A percentile compares a stretch with the other conserved stretches of the same genome.
phyloP scores from a whole-genome alignment of 2,329 filamentous ascomycete species.

The Calonectria ilicicola region DNA sequence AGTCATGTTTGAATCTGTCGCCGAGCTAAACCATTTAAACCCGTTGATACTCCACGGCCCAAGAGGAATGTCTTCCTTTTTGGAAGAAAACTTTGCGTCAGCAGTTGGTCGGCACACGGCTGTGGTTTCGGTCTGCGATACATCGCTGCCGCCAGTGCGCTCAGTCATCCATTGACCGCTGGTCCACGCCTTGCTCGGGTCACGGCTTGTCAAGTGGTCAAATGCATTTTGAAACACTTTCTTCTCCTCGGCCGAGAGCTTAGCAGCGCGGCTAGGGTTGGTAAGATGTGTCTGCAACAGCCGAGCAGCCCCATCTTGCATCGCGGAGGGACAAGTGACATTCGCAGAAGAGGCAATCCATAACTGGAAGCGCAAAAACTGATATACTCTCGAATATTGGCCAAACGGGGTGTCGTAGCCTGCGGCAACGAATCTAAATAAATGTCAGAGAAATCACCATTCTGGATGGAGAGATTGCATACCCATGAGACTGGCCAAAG shows the following conservation, averaged over 20 bases:
- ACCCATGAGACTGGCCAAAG: constrained; percentile 68
- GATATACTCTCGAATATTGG: constrained; percentile 66
- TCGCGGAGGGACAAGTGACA: constrained; percentile 74
- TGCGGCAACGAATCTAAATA: constrained; percentile 63
- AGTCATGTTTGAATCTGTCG: constrained; percentile 59
- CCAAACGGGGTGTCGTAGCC: constrained; percentile 68
- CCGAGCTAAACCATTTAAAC: constrained; percentile 70
- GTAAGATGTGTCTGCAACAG: constrained; percentile 60
- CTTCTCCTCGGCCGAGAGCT: constrained; percentile 46
- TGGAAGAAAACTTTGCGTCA: constrained; percentile 24
- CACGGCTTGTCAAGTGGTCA: constrained; percentile 63
- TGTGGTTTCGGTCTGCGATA: constrained; percentile 75
- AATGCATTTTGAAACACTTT: constrained; percentile 65
- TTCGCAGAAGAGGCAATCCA: constrained; percentile 71
- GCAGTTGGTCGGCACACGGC: constrained; percentile 50
- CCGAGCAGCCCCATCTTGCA: constrained; percentile 73
- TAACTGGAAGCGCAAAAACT: constrained; percentile 69
- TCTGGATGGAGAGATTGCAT: constrained; percentile 8
- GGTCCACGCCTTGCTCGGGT: constrained; percentile 69
- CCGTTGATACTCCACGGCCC: constrained; percentile 73
- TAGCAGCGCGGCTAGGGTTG: constrained; percentile 40
- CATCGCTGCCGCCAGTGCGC: constrained; percentile 75
- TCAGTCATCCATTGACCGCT: constrained; percentile 86
- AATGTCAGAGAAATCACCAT: not conserved
- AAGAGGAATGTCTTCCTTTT: constrained; percentile 49